These are phyloP conservation scores for Chrysanthemum makinoi DNA, from an alignment of 129 eudicot genomes.

Conservation along the genomic window DNA sequence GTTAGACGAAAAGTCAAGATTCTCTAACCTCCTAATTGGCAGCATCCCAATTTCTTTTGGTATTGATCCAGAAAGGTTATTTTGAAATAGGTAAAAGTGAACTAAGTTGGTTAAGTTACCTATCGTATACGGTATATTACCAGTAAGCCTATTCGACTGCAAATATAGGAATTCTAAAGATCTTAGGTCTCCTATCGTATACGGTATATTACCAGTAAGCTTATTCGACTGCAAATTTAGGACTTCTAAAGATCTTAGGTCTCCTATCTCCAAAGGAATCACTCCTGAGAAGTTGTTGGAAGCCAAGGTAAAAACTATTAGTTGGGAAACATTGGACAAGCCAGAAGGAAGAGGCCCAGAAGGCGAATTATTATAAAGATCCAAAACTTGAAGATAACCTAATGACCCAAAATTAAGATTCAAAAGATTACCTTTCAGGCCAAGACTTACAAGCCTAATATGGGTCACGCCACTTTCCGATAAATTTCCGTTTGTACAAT, in stretches of 20 bases:
- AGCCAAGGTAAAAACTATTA: background rate
- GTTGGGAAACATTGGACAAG: background rate
- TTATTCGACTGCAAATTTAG: too few relatives aligned
- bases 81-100: background rate
- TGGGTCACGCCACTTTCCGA: background rate
- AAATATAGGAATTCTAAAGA: too few relatives aligned
- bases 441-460: background rate
- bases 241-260: background rate
- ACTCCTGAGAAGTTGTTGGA: background rate
- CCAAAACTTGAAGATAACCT: background rate
- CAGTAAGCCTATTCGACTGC: background rate
- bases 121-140: background rate
- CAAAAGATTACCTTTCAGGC: background rate
- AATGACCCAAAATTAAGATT: background rate
- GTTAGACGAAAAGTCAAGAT: background rate
- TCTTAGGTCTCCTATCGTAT: background rate
- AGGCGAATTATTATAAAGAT: background rate
- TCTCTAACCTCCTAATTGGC: background rate
- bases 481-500: background rate
- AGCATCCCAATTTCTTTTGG: slow-evolving; percentile 3
- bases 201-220: background rate
- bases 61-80: background rate
- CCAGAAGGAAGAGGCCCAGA: background rate
- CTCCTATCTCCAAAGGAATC: background rate
- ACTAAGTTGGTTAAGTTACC: background rate